phyloP scores from a whole-genome alignment of 768 basidiomycete genomes.

The Boletus rufocinnamomeus region DNA sequence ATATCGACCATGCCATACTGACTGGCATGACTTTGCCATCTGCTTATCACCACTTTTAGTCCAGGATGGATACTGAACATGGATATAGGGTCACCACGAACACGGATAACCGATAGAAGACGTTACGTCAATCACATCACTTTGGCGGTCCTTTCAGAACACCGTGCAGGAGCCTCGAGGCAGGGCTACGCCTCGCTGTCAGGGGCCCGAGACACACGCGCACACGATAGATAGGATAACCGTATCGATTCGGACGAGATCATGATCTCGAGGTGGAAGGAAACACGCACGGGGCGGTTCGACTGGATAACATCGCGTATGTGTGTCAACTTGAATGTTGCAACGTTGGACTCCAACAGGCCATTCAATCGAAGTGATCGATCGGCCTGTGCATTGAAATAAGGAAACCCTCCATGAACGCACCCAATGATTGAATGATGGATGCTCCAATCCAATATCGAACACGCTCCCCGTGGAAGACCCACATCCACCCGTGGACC shows the following conservation, averaged over 20 bases:
- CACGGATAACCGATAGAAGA: conserved; percentile 13
- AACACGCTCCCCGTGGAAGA: not conserved
- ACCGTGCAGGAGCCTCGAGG: conserved; percentile 20
- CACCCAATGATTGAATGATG: too few relatives aligned
- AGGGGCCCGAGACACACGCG: conserved; percentile 8
- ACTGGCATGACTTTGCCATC: not conserved
- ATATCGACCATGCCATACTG: not conserved
- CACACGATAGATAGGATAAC: not conserved
- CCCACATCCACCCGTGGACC: not conserved
- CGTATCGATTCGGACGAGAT: conserved; percentile 6
- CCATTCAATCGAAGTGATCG: conserved; percentile 4
- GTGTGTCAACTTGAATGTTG: not conserved
- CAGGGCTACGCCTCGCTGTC: conserved; percentile 10
- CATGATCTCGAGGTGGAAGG: conserved; percentile 1
- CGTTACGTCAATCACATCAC: conserved; percentile 14
- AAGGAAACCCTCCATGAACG: not conserved
- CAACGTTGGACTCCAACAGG: too few relatives aligned
- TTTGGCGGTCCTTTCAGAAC: not conserved
- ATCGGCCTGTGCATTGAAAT: not conserved
- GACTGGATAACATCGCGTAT: not conserved
- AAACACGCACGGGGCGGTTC: not conserved
- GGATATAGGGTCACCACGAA: not conserved
- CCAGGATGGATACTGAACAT: not conserved
- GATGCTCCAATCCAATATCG: not conserved
- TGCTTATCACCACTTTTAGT: conserved; percentile 14